phyloP scores from a whole-genome alignment of 768 basidiomycete genomes.

The Royoungia palumana region DNA sequence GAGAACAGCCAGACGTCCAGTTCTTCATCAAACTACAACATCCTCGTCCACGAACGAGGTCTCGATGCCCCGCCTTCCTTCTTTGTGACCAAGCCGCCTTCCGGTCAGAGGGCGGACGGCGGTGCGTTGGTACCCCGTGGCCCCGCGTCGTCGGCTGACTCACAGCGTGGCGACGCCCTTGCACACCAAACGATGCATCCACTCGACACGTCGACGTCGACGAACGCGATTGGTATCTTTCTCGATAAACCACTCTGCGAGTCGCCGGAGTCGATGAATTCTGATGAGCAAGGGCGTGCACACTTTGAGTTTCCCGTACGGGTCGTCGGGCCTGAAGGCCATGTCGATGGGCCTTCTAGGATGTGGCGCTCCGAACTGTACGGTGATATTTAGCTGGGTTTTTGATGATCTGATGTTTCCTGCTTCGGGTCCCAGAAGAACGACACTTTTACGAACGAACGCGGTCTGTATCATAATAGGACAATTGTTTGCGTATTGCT shows the following conservation, averaged over 20 bases:
- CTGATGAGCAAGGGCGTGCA: background rate
- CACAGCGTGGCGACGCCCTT: no score
- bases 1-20: slow-evolving; percentile 6
- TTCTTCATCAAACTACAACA: background rate
- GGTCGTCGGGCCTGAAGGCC: background rate
- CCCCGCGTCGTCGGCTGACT: no score
- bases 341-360: background rate
- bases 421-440: no score
- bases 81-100: background rate
- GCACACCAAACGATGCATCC: background rate
- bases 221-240: background rate
- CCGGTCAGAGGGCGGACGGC: background rate
- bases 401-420: background rate
- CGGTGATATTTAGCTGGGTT: background rate
- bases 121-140: background rate
- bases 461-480: slow-evolving; percentile 5
- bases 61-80: slow-evolving; percentile 14
- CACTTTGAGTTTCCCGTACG: background rate
- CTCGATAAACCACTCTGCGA: slow-evolving; percentile 19
- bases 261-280: slow-evolving; percentile 18
- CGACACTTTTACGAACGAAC: slow-evolving; percentile 1
- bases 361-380: background rate
- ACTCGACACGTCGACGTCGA: slow-evolving; percentile 1
- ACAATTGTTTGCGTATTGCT: no score
- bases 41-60: slow-evolving; percentile 17